Percentiles rank a stretch among this genome's conserved stretches.
phyloP scores from a whole-genome alignment of 2,329 filamentous ascomycete genomes.

The Lecanosticta acicola region DNA sequence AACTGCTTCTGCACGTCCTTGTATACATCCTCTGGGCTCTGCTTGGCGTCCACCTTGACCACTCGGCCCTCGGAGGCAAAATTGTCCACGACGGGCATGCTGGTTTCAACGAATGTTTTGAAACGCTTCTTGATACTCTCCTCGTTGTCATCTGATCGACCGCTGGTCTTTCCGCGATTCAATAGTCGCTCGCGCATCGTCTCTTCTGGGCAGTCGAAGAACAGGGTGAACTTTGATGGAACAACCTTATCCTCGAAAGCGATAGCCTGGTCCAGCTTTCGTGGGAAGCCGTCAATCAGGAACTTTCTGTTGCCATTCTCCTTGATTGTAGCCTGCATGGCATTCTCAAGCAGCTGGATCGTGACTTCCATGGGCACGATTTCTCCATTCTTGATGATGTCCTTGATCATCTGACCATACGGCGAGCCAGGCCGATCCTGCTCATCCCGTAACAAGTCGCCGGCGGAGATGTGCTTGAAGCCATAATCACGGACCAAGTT shows the following conservation, averaged over 20 bases:
- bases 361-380: conserved; percentile 99
- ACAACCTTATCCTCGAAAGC: conserved; percentile 91
- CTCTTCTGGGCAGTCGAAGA: conserved; percentile 87
- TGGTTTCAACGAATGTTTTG: conserved; percentile 86
- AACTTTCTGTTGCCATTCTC: conserved; percentile 62
- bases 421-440: conserved; percentile 79
- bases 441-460: conserved; percentile 88
- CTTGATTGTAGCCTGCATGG: conserved; percentile 68
- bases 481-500: conserved; percentile 81
- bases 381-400: conserved; percentile 86
- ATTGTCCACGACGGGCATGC: conserved; percentile 92
- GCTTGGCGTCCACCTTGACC: conserved; percentile 70
- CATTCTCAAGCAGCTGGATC: conserved; percentile 85
- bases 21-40: conserved; percentile 61
- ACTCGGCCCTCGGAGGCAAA: conserved; percentile 73
- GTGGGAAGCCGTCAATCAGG: conserved; percentile 76
- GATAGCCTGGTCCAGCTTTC: conserved; percentile 93
- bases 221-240: conserved; percentile 76
- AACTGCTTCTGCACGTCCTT: conserved; percentile 47
- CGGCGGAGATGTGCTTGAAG: conserved; percentile 89
- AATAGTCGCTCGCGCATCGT: conserved; percentile 80
- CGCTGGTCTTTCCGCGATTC: conserved; percentile 87
- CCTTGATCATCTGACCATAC: conserved; percentile 87
- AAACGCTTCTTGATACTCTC: conserved; percentile 97
- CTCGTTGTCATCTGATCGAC: conserved; percentile 85